These are phyloP conservation scores for Brassica rapa DNA, from an alignment of 345 rosid genomes.

Conservation along the genomic window DNA sequence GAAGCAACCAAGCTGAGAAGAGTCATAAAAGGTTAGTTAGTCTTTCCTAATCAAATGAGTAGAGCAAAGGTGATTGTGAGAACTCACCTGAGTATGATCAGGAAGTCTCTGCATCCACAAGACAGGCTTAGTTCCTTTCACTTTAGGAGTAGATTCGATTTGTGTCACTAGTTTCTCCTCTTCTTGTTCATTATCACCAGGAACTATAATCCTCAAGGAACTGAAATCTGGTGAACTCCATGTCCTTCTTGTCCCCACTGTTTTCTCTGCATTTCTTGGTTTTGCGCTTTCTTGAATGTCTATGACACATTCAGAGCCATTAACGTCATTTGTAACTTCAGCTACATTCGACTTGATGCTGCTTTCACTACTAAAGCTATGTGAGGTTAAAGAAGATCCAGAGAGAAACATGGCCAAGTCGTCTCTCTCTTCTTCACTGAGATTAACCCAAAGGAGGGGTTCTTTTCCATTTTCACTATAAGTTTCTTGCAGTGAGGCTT, in stretches of 20 bases:
- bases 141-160: constrained; percentile 72
- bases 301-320: constrained; percentile 42
- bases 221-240: constrained; percentile 65
- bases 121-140: constrained; percentile 54
- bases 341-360: constrained; percentile 36
- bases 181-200: constrained; percentile 45
- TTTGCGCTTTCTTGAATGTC: constrained; percentile 38
- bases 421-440: constrained; percentile 74
- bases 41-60: background rate
- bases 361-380: constrained; percentile 32
- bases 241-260: constrained; percentile 51
- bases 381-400: constrained; percentile 45
- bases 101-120: constrained; percentile 58
- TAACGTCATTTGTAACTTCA: constrained; percentile 31
- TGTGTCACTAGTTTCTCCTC: constrained; percentile 36
- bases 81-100: constrained; percentile 39
- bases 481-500: constrained; percentile 56
- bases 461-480: constrained; percentile 63
- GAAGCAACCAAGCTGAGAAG: constrained; percentile 54
- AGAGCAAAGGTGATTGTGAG: constrained; percentile 49
- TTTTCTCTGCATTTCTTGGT: constrained; percentile 47
- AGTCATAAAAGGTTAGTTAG: constrained; percentile 17
- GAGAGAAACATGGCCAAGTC: constrained; percentile 81
- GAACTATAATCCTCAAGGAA: constrained; percentile 61
- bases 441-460: constrained; percentile 71